Evolutionary conservation across 2,329 filamentous ascomycete species (phyloP).

Genomic region (Peltaster fructicola): DNA sequence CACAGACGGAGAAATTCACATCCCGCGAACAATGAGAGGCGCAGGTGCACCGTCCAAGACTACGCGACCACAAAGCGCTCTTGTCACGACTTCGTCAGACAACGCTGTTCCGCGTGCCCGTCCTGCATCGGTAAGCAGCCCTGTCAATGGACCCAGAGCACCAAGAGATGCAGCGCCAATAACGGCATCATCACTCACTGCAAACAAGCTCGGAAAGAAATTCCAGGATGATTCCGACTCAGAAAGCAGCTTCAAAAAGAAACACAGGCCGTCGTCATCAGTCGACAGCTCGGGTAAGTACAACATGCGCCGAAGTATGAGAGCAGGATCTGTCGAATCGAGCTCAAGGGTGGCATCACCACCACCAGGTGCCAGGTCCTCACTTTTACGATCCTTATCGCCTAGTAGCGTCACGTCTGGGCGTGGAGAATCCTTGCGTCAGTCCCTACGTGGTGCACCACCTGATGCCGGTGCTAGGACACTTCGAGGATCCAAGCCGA

Average conservation of each 20-base stretch:
- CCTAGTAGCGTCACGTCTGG: too few relatives aligned
- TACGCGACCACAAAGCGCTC: conserved; percentile 4
- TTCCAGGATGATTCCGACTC: conserved; percentile 30
- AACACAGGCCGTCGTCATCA: conserved; percentile 19
- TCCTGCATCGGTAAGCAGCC: too few relatives aligned
- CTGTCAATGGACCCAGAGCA: too few relatives aligned
- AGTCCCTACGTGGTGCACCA: conserved; percentile 5
- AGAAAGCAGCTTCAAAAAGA: conserved; percentile 62
- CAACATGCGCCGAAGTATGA: conserved; percentile 59
- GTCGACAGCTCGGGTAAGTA: conserved; percentile 30
- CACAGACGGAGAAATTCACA: conserved; percentile 11
- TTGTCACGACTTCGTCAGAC: conserved; percentile 1
- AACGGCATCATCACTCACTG: too few relatives aligned
- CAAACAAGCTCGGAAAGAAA: too few relatives aligned
- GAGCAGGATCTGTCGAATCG: conserved; percentile 27
- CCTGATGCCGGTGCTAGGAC: conserved; percentile 4
- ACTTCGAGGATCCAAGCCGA: conserved; percentile 6
- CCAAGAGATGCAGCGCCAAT: too few relatives aligned
- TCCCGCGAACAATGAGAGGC: conserved; percentile 23
- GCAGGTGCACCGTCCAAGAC: conserved; percentile 15
- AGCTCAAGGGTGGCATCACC: conserved; percentile 14
- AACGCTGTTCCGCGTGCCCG: too few relatives aligned
- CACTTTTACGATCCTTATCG: conserved; percentile 52
- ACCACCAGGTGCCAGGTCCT: too few relatives aligned
- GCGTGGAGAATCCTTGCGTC: too few relatives aligned